phyloP scores from a whole-genome alignment of 2,329 filamentous ascomycete species.

The Calonectria pseudoreteaudii region DNA sequence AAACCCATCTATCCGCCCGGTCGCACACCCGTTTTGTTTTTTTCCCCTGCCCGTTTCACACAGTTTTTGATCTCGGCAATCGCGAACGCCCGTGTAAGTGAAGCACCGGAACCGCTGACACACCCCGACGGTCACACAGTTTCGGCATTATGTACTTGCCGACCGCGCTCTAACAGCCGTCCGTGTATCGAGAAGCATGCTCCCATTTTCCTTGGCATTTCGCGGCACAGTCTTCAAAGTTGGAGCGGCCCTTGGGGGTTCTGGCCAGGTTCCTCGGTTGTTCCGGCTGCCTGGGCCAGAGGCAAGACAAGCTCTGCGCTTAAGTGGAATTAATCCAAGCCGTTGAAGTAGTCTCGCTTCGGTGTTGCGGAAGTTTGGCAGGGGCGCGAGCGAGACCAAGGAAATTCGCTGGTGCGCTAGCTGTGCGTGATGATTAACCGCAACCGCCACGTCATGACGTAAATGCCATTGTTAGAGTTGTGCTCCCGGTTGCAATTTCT shows the following conservation, averaged over 20 bases:
- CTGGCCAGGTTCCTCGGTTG: not conserved
- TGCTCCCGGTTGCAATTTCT: not conserved
- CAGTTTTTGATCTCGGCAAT: not conserved
- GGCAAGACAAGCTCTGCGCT: not conserved
- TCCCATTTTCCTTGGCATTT: not conserved
- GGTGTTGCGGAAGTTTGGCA: not conserved
- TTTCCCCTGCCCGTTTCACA: not conserved
- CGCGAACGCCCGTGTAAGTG: not conserved
- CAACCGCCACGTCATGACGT: not conserved
- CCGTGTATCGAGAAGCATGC: not conserved
- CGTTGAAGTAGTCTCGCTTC: not conserved
- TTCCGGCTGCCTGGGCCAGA: not conserved
- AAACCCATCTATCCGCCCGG: not conserved
- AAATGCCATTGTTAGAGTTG: not conserved
- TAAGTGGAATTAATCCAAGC: not conserved
- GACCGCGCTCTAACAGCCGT: not conserved
- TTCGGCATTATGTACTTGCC: not conserved
- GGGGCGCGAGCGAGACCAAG: not conserved
- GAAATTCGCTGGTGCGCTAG: not conserved
- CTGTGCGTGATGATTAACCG: not conserved
- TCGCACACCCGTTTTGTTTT: not conserved
- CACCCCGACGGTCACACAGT: too few relatives aligned
- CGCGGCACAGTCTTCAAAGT: not conserved
- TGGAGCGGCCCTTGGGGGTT: not conserved
- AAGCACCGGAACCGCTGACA: not conserved